Evolutionary conservation across 129 eudicot species (phyloP), one percentile per base, ranked within the genome.

Genomic region (Escallonia herrerae): DNA sequence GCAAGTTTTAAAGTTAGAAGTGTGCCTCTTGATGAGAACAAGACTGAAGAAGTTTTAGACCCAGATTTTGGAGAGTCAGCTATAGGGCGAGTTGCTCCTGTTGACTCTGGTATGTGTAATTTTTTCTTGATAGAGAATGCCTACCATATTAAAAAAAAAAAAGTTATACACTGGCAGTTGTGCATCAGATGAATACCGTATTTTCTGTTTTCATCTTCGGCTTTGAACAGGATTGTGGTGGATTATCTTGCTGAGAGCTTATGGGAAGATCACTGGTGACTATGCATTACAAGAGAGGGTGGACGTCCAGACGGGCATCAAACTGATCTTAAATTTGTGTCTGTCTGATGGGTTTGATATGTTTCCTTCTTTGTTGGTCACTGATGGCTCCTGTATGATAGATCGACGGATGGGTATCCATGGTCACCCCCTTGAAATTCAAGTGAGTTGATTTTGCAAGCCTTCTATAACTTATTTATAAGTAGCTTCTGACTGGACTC

Each of bases 31-130:
- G 99, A 82, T 62, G 96, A 81, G 5, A 76, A 76, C 54, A 84
- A 86, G 73, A 79, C 60, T 68, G 99, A 94, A 80, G 99, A 94
- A 80, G 96, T 94, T 62, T 80, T 89, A 55, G 99, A 94, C 72
- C 99, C 99, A 0, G 99, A 94, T 80, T 94, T 94, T 63, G 99
- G 99, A 13, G 99, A 94, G 71, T 89, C 99, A 0, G 99, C 96
- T 72, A 94, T 94, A 61, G 99, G 99, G 44, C 96, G 96, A 77
- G 99, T 94, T 62, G 99, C 99, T 4, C 99, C 99, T 15, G 99
- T 94, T 67, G 99, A 94, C 78, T 94, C 99, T 43, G 99, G 99
- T 88, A 81, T 42, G 77, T 55, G 7, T 64, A n/a, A 38, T 47
- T 14, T 15, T 14, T 53, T 0, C 65, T 74, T 15, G 4, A 5